Evolutionary conservation across 805 yeast species (phyloP), one percentile per base, ranked within the genome.

Genomic region (Ogataea methanolica): DNA sequence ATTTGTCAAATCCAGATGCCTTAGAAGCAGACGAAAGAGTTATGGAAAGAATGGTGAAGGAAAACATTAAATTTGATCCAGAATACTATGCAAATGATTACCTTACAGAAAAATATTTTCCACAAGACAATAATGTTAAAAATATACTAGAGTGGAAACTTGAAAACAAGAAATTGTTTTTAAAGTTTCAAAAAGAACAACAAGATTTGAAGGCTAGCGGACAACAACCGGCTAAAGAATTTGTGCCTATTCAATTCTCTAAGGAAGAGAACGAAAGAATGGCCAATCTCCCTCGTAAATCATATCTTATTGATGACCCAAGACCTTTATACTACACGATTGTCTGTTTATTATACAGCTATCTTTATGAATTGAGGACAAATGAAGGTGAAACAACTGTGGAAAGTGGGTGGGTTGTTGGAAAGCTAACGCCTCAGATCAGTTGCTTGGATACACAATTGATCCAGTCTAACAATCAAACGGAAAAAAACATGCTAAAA

Each of bases 351-450:
- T 54, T 94, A 17, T 94, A 86, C 65, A 81, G 85, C 1, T 86
- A 81, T 56, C 76, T 78, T 45, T 90, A 83, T 61, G 97, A 94
- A 53, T 66, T 76, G 43, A 70, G 97, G 35, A 85, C 85, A 45
- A 88, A 84, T 35, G 80, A 78, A 58, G 84, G 83, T 12, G 83
- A 79, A 17, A 78, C 80, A 44, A 88, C 80, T 16, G 81, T 87
- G 5, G 99, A 94, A 65, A 85, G 96, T 48, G 88, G 95, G 0
- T 94, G 99, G 99, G 83, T 92, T 0, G 76, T 94, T 5, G 99
- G 99, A 1, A 90, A 85, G 55, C 57, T 94, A 21, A 70, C 82
- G 0, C 96, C 98, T 1, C 94, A 88, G 57, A 66, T 92, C 36
- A 63, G 90, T 7, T 81, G 75, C 54, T 67, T 94, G 33, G 98